phyloP scores from a whole-genome alignment of 78 protist species.

The Blattamonas nauphoetae region DNA sequence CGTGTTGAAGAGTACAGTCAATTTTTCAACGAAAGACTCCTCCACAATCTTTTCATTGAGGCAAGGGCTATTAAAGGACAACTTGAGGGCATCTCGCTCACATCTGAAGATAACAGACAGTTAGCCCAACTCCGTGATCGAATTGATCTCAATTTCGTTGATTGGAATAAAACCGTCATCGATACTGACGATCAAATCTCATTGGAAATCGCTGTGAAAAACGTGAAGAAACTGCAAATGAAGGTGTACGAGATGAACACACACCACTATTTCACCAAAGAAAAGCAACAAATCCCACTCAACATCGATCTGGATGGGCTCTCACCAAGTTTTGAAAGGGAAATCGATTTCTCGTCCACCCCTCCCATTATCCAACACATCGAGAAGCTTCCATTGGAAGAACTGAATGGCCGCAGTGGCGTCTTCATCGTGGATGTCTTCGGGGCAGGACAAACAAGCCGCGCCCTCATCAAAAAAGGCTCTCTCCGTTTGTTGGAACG shows the following conservation, averaged over 20 bases:
- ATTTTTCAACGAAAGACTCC: background rate
- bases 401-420: background rate
- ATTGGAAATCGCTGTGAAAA: background rate
- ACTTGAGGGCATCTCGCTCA: background rate
- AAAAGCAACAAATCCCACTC: background rate
- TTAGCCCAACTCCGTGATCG: background rate
- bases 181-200: background rate
- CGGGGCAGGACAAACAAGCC: background rate
- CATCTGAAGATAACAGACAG: background rate
- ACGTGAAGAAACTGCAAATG: background rate
- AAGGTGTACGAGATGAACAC: background rate
- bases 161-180: background rate
- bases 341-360: background rate
- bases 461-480: background rate
- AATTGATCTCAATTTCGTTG: background rate
- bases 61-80: background rate
- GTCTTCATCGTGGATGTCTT: background rate
- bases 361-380: background rate
- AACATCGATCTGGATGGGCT: background rate
- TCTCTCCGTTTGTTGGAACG: background rate
- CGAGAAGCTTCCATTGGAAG: background rate
- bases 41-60: background rate
- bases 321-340: background rate
- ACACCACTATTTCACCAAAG: background rate
- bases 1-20: background rate